phyloP scores from a whole-genome alignment of 2,329 filamentous ascomycete species.

The Colletotrichum simmondsii region DNA sequence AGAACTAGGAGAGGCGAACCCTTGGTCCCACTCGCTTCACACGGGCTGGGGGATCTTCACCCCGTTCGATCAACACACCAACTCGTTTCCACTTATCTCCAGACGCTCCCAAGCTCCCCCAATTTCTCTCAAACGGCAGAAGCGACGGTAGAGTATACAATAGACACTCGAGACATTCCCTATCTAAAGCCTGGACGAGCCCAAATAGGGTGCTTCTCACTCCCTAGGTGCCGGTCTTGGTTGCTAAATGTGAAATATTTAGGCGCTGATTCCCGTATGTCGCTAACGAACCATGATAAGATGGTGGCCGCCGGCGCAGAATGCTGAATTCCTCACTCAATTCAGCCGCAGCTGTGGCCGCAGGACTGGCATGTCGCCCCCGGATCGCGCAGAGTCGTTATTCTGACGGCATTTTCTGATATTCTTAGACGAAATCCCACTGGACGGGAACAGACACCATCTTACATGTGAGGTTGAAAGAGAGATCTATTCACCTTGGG shows the following conservation, averaged over 20 bases:
- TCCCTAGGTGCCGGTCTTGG: neutral
- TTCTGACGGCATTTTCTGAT: neutral
- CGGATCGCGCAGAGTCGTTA: neutral
- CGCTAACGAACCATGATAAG: neutral
- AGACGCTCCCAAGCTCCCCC: neutral
- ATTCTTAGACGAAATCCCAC: neutral
- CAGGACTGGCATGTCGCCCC: neutral
- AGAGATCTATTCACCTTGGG: neutral
- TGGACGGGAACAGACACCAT: neutral
- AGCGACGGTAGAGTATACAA: neutral
- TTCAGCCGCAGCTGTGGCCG: neutral
- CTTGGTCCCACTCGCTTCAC: conserved; percentile 12
- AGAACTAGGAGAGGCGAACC: neutral
- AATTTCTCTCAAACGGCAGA: neutral
- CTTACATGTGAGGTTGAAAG: neutral
- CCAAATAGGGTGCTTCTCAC: neutral
- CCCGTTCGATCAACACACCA: conserved; percentile 2
- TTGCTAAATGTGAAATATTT: neutral
- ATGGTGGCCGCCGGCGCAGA: neutral
- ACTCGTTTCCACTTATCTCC: conserved; percentile 15
- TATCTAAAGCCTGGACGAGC: neutral
- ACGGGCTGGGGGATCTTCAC: conserved; percentile 17
- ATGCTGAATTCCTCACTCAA: neutral
- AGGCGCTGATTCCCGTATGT: neutral
- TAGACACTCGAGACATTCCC: neutral